These are phyloP conservation scores for Paramyrothecium roridum DNA, from an alignment of 2,329 filamentous ascomycete species.

Conservation along the genomic window DNA sequence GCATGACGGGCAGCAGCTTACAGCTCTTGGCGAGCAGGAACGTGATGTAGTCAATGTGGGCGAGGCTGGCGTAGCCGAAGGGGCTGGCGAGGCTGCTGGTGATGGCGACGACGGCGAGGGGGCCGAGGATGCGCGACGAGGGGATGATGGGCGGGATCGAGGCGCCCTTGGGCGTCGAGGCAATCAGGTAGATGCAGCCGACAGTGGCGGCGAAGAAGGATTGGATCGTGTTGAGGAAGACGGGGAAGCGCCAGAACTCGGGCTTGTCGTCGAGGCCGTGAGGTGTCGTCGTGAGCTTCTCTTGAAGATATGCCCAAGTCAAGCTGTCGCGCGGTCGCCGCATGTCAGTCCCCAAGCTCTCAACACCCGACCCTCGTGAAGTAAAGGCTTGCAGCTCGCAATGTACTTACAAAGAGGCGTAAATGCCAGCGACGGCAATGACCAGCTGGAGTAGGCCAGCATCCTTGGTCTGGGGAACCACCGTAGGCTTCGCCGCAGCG, in stretches of 20 bases:
- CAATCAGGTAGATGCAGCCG: constrained; percentile 75
- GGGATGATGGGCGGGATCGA: constrained; percentile 70
- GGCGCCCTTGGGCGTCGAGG: constrained; percentile 49
- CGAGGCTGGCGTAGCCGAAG: constrained; percentile 88
- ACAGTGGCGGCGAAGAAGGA: constrained; percentile 82
- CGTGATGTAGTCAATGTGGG: constrained; percentile 96
- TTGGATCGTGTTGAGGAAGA: constrained; percentile 96
- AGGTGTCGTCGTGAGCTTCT: constrained; percentile 90
- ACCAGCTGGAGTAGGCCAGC: constrained; percentile 72
- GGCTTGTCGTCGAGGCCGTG: constrained; percentile 64
- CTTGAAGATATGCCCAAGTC: constrained; percentile 94
- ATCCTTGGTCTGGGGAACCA: constrained; percentile 36
- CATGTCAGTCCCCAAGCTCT: constrained; percentile 4
- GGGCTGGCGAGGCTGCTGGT: constrained; percentile 89
- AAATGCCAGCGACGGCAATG: constrained; percentile 91
- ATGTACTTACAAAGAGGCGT: constrained; percentile 80
- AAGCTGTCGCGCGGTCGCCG: constrained; percentile 52
- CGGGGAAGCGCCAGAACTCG: constrained; percentile 86
- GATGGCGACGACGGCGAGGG: constrained; percentile 80
- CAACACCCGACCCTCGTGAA: too few relatives aligned
- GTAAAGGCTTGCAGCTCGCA: too few relatives aligned
- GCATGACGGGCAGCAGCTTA: constrained; percentile 99
- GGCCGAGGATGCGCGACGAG: constrained; percentile 67
- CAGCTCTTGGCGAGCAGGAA: constrained; percentile 97
- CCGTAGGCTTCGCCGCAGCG: constrained; percentile 17